Evolutionary conservation across 1,284 basidiomycete genomes (phyloP).

Genomic region (Trichosporon coremiiforme): DNA sequence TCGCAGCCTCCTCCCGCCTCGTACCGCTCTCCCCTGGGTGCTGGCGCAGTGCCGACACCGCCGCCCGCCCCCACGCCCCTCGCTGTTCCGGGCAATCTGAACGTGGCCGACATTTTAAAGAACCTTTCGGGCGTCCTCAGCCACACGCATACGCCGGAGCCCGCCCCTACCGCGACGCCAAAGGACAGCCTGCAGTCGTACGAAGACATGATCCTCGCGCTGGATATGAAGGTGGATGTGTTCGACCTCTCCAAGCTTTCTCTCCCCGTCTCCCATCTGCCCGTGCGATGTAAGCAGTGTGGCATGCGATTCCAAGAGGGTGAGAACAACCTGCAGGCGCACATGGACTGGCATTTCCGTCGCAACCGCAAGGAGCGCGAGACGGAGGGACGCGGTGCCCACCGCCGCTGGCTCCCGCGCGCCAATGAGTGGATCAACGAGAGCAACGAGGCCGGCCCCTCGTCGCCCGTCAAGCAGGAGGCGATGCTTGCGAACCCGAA

Average conservation of each 20-base stretch:
- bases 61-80: conserved; percentile 28
- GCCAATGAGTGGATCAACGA: conserved; percentile 85
- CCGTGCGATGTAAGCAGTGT: conserved; percentile 91
- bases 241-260: conserved; percentile 69
- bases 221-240: conserved; percentile 69
- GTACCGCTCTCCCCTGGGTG: conserved; percentile 27
- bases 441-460: conserved; percentile 44
- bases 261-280: conserved; percentile 73
- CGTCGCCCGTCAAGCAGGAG: conserved; percentile 27
- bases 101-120: conserved; percentile 48
- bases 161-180: conserved; percentile 50
- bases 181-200: conserved; percentile 65
- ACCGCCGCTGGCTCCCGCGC: conserved; percentile 84
- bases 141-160: conserved; percentile 60
- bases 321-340: conserved; percentile 75
- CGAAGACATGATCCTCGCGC: conserved; percentile 68
- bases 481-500: conserved; percentile 13
- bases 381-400: conserved; percentile 80
- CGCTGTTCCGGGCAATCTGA: conserved; percentile 23
- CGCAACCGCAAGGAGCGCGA: conserved; percentile 89
- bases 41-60: conserved; percentile 36
- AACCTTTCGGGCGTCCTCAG: conserved; percentile 47
- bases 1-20: conserved; percentile 18
- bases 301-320: conserved; percentile 81
- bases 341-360: conserved; percentile 96